Percentiles rank a stretch among this genome's conserved stretches.
These are phyloP conservation scores for Eucalyptus dawsonii DNA, from an alignment of 345 rosid species.

Conservation along the genomic window DNA sequence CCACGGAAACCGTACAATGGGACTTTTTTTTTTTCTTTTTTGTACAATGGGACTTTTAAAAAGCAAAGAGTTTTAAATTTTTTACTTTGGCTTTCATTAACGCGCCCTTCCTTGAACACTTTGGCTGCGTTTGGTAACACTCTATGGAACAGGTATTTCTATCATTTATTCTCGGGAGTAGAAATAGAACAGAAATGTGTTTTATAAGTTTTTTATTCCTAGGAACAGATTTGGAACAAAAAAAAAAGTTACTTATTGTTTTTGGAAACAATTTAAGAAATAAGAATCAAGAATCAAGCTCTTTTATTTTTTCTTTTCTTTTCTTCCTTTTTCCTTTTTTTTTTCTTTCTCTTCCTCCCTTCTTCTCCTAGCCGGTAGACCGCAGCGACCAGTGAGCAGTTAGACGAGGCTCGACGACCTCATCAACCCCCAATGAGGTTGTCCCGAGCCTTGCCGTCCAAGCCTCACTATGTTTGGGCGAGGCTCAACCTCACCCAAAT, in stretches of 20 bases:
- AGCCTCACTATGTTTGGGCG: fast-evolving
- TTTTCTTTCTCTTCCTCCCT: no score
- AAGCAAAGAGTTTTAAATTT: background rate
- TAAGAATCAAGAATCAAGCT: no score
- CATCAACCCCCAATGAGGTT: fast-evolving
- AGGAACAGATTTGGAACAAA: fast-evolving
- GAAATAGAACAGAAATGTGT: no score
- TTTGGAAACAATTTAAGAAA: fast-evolving
- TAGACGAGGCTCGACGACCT: fast-evolving
- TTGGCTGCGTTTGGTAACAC: no score
- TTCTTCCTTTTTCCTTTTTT: no score
- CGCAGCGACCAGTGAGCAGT: fast-evolving
- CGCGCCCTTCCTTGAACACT: fast-evolving
- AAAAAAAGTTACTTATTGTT: fast-evolving
- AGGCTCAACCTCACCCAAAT: no score
- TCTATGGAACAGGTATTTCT: fast-evolving
- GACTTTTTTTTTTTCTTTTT: background rate
- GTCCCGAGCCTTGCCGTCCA: no score
- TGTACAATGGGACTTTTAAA: background rate
- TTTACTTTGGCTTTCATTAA: background rate
- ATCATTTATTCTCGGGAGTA: no score
- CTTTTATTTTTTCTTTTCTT: no score
- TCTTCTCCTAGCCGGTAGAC: no score
- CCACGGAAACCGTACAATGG: background rate
- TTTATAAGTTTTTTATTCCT: no score